Evolutionary conservation across 2,329 filamentous ascomycete species (phyloP).

Genomic region (Aureobasidium zeae): DNA sequence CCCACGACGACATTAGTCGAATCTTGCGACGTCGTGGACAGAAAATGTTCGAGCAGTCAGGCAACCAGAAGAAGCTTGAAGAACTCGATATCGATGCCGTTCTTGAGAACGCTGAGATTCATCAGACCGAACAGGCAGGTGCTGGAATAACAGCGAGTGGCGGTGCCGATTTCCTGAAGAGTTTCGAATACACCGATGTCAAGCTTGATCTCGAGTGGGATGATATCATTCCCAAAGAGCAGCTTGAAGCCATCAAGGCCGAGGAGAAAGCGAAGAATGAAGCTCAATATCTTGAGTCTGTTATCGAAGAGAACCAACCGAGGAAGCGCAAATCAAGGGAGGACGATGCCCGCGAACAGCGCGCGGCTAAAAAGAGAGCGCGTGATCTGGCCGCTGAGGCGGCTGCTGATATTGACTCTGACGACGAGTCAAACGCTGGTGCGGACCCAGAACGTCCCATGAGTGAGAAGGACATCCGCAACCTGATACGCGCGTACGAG

Average conservation of each 20-base stretch:
- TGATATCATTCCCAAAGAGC: conserved; percentile 91
- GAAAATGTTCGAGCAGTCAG: conserved; percentile 96
- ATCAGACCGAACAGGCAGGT: conserved; percentile 90
- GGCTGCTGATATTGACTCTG: conserved; percentile 50
- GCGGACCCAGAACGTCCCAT: conserved; percentile 80
- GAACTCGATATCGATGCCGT: conserved; percentile 97
- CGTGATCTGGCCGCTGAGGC: conserved; percentile 53
- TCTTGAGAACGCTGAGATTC: conserved; percentile 90
- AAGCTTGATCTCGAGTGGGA: conserved; percentile 97
- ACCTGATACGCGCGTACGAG: conserved; percentile 83
- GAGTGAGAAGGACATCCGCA: conserved; percentile 84
- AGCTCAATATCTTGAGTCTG: conserved; percentile 69
- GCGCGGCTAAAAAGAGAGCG: conserved; percentile 60
- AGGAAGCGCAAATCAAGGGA: conserved; percentile 58
- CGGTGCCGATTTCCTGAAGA: conserved; percentile 88
- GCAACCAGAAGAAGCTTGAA: conserved; percentile 92
- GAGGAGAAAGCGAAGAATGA: conserved; percentile 80
- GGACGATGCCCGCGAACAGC: conserved; percentile 56
- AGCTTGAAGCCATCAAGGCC: conserved; percentile 79
- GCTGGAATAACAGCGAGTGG: conserved; percentile 92
- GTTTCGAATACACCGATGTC: conserved; percentile 90
- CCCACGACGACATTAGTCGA: conserved; percentile 87
- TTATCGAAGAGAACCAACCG: conserved; percentile 77
- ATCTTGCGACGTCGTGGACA: conserved; percentile 97
- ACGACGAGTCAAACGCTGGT: conserved; percentile 42